These are phyloP conservation scores for Penicillium antarcticum DNA, from an alignment of 495 filamentous ascomycete genomes.

Conservation along the genomic window DNA sequence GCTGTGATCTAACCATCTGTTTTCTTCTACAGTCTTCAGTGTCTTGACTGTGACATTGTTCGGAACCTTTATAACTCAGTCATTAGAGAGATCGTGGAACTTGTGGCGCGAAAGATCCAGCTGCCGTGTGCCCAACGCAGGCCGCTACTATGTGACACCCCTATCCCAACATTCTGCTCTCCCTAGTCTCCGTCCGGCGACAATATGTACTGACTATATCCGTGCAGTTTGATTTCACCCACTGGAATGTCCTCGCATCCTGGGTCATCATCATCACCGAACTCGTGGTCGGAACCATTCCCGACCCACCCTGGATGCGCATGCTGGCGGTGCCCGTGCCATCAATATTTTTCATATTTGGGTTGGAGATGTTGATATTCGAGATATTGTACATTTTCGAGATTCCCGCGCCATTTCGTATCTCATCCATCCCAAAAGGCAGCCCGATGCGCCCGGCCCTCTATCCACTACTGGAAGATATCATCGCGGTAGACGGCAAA, in stretches of 20 bases:
- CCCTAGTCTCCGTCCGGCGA: no score
- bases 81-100: not conserved
- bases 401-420: not conserved
- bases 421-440: not conserved
- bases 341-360: not conserved
- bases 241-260: not conserved
- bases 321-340: not conserved
- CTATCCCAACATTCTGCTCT: not conserved
- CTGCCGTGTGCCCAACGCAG: not conserved
- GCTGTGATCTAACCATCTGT: not conserved
- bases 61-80: not conserved
- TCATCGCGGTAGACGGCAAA: not conserved
- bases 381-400: not conserved
- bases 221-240: not conserved
- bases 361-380: not conserved
- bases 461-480: not conserved
- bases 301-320: not conserved
- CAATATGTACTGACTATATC: not conserved
- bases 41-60: not conserved
- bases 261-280: not conserved
- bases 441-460: not conserved
- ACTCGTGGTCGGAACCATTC: not conserved
- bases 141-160: not conserved
- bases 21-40: not conserved
- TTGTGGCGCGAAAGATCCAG: not conserved